phyloP scores from a whole-genome alignment of 371 early-diverging fungal genomes.

The Mucor irregularis region DNA sequence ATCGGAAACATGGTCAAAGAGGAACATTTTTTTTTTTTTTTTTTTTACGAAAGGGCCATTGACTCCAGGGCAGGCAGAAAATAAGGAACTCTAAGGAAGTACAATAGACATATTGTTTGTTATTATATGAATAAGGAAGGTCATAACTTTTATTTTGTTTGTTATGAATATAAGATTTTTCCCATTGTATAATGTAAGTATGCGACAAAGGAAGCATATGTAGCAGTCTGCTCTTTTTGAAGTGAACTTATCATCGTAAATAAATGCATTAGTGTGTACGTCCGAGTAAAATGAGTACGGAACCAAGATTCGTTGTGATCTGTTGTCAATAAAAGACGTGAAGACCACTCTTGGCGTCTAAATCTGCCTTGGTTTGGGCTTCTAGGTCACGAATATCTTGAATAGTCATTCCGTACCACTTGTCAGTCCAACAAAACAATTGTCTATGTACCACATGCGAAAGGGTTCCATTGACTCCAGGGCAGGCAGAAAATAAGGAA shows the following conservation, averaged over 20 bases:
- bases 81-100: no score
- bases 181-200: no score
- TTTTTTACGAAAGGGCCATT: not conserved
- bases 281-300: constrained; percentile 3
- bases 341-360: constrained; percentile 40
- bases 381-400: constrained; percentile 65
- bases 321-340: constrained; percentile 2
- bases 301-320: constrained; percentile 12
- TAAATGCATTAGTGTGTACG: constrained; percentile 8
- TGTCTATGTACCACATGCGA: constrained; percentile 47
- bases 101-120: no score
- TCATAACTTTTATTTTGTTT: no score
- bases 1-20: constrained; percentile 18
- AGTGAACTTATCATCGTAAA: constrained; percentile 11
- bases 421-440: constrained; percentile 71
- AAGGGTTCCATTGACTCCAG: constrained; percentile 16
- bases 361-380: constrained; percentile 61
- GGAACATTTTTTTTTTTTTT: constrained; percentile 1
- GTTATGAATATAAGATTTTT: no score
- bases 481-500: no score
- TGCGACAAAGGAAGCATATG: no score
- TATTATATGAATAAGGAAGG: no score
- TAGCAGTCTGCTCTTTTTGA: constrained; percentile 11
- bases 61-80: constrained; percentile 3
- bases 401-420: constrained; percentile 73